These are phyloP conservation scores for Saussurea involucrata DNA, from an alignment of 129 eudicot species.

Conservation along the genomic window DNA sequence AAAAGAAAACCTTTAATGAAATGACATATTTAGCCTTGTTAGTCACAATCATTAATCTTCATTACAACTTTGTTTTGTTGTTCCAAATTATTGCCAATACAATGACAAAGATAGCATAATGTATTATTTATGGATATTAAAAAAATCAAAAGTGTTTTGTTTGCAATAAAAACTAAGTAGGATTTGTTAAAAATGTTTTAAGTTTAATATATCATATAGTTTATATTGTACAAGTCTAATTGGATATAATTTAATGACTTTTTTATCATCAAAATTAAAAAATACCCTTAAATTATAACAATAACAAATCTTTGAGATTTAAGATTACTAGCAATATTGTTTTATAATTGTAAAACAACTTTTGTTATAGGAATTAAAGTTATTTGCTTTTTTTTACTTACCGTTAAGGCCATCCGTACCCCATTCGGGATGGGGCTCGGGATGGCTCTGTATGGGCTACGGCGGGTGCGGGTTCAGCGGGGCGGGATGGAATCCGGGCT, in stretches of 20 bases:
- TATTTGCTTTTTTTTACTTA: background rate
- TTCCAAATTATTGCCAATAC: background rate
- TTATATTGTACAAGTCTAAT: background rate
- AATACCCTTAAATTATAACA: background rate
- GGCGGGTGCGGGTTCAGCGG: no score
- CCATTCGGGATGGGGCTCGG: no score
- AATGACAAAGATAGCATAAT: background rate
- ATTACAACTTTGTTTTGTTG: background rate
- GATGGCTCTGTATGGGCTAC: no score
- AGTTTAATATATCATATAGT: no score
- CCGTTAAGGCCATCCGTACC: no score
- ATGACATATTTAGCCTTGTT: constrained; percentile 4
- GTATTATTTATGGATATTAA: background rate
- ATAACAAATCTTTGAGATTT: background rate
- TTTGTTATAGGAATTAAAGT: background rate
- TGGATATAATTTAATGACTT: background rate
- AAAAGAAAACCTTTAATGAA: background rate
- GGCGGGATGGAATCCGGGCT: no score
- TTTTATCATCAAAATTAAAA: background rate
- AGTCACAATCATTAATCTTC: background rate
- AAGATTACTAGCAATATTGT: background rate
- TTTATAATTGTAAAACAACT: background rate
- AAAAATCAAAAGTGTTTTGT: background rate
- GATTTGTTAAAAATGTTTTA: background rate
- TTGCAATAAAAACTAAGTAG: background rate